Base-by-base conservation (phyloP, 2,329 filamentous ascomycete species). In the Apiospora marii region DNA sequence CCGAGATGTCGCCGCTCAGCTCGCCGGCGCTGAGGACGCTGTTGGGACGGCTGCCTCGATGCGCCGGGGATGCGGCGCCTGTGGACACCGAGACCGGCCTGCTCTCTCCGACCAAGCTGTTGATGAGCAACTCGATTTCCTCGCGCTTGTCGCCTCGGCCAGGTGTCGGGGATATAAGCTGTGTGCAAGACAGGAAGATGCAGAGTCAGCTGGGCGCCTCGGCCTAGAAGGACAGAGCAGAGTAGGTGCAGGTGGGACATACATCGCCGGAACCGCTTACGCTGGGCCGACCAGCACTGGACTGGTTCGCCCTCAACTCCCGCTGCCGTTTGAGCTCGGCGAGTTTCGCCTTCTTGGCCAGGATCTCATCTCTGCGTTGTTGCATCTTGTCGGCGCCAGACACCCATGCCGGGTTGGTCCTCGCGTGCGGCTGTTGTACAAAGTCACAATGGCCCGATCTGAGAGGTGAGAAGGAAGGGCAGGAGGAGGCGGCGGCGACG, bases 341-440 rank as follows among this genome's bases (percentile, higher is more conserved):
- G 79, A 99, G 94, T 87, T 96, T 98, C 75, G 95, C 96, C 87
- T 94, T 96, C 86, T 99, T 99, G 77, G 95, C 95, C 78, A 96
- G 87, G 78, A 99, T 98, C 87, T 99, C 96, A 87, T 98, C 95
- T 86, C 94, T 93, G 79, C 95, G 93, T 88, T 95, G 92, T 85
- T 92, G 91, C 87, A 92, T 92, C 77, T 80, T 85, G 83, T 74
- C 80, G 75, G 80, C 77, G 81, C 78, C 78, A 80, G 79, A 83
- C 79, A 83, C 86, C 84, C 87, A 89, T 89, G 72, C 81, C 85
- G 83, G 81, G 83, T 82, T 72, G 58, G 44, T 67, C 51, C 69
- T 69, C 68, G 19, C 14, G 30, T 41, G 27, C 27, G 30, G 24
- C 51, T 58, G 30, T 37, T 22, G 30, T 41, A 41, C 37, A 41